Evolutionary conservation across 495 filamentous ascomycete species (phyloP).

Genomic region (Melanomma pulvis-pyrius): DNA sequence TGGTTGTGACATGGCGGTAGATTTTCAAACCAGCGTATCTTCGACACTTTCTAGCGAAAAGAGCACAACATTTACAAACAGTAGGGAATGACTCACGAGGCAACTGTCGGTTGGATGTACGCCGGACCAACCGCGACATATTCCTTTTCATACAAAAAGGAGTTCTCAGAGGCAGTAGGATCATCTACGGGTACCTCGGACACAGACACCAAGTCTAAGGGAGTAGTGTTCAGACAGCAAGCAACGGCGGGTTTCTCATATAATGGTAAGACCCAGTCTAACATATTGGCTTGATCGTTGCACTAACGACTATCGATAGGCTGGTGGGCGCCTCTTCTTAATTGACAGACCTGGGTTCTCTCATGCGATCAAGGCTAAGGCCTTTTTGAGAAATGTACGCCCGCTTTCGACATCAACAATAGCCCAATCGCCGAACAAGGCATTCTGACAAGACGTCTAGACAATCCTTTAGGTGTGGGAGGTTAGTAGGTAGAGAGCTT

Average conservation of each 20-base stretch:
- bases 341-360: neutral
- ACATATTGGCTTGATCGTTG: neutral
- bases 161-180: neutral
- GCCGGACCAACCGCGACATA: neutral
- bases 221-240: neutral
- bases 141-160: neutral
- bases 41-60: neutral
- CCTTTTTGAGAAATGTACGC: neutral
- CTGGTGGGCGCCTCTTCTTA: neutral
- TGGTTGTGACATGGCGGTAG: neutral
- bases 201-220: neutral
- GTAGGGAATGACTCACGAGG: neutral
- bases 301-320: neutral
- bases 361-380: neutral
- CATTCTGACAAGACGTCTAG: slow-evolving; percentile 14
- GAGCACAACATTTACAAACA: neutral
- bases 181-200: neutral
- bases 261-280: neutral
- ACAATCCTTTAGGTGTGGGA: too few species aligned
- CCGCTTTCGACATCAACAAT: neutral
- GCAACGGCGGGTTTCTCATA: neutral
- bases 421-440: neutral
- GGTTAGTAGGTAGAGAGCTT: too few species aligned
- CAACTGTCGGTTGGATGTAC: neutral
- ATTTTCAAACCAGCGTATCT: neutral